Evolutionary conservation across 305 asterid species (phyloP).

Genomic region (Fraxinus latifolia): DNA sequence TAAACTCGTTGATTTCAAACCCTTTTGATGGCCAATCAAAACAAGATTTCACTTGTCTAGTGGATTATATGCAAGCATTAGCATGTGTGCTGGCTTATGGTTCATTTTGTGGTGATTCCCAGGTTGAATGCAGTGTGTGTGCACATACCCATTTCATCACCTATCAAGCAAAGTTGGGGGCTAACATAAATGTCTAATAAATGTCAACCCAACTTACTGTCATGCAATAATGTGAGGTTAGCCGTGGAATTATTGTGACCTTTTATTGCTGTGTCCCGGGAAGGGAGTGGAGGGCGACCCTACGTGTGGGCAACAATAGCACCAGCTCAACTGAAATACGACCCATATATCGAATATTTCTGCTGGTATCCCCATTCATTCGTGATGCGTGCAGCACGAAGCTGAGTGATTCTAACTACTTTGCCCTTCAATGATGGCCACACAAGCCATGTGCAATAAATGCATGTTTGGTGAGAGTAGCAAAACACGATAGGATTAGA

Average conservation of each 20-base stretch:
- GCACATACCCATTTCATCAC: constrained; percentile 28
- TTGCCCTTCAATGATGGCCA: background rate
- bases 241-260: background rate
- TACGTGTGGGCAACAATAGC: background rate
- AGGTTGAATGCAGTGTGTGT: constrained; percentile 14
- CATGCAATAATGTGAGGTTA: constrained; percentile 23
- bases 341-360: background rate
- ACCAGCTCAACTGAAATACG: background rate
- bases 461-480: background rate
- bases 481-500: background rate
- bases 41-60: background rate
- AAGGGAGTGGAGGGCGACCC: background rate
- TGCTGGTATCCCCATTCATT: background rate
- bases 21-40: background rate
- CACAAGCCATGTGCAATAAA: background rate
- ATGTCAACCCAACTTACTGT: constrained; percentile 18
- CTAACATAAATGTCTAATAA: constrained; percentile 22
- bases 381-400: background rate
- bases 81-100: background rate
- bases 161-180: constrained; percentile 20
- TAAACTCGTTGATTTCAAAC: background rate
- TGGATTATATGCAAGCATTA: background rate
- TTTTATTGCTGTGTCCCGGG: background rate
- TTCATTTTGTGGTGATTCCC: background rate
- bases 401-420: background rate